A percentile compares a stretch with the other conserved stretches of the same genome.
Conservation (phyloP, 2,329 filamentous ascomycete species). For the Aspergillus bombycis region DNA sequence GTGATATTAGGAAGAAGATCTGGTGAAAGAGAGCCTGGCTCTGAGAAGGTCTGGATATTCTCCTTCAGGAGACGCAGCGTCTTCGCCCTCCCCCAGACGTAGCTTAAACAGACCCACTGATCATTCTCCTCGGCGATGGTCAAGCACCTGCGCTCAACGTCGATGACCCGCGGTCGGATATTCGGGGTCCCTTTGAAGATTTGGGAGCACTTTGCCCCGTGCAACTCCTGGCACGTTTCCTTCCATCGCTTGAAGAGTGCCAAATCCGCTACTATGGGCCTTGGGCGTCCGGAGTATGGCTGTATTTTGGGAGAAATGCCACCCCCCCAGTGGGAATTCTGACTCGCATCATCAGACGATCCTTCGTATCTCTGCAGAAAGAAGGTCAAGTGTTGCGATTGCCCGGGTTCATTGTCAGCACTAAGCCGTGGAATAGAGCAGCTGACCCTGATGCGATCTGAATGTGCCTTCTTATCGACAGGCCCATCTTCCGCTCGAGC, state of each 20-base stretch:
- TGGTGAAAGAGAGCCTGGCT: not conserved
- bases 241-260: not conserved
- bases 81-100: not conserved
- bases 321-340: fast-evolving
- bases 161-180: not conserved
- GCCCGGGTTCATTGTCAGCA: not conserved
- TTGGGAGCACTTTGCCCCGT: not conserved
- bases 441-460: not conserved
- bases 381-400: not conserved
- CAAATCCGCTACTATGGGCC: not conserved
- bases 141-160: not conserved
- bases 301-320: not conserved
- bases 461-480: not conserved
- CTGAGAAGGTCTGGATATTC: not conserved
- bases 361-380: not conserved
- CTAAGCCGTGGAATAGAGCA: not conserved
- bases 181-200: not conserved
- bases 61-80: not conserved
- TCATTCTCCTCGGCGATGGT: not conserved
- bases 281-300: not conserved
- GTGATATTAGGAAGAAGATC: not conserved
- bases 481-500: not conserved
- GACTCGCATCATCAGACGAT: no score
- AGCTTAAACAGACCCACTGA: slow-evolving; percentile 1
- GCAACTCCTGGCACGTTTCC: not conserved